phyloP scores from a whole-genome alignment of 2,329 filamentous ascomycete species.

The Thielaviopsis populi region DNA sequence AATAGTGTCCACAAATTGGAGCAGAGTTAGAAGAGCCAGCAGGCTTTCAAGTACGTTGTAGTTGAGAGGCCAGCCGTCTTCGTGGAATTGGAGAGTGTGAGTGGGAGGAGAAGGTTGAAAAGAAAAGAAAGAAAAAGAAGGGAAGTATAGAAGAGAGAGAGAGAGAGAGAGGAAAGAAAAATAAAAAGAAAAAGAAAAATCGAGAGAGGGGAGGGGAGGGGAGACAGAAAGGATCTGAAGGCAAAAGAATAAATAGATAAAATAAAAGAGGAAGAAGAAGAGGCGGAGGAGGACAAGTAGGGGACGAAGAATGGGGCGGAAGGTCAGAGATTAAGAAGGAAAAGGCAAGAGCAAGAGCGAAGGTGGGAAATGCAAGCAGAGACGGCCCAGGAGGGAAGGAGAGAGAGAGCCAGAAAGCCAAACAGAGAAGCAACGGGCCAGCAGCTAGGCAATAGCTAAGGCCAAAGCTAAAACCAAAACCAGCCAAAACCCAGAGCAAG shows the following conservation, averaged over 20 bases:
- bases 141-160: conserved; percentile 4
- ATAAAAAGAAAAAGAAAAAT: conserved; percentile 20
- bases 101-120: background rate
- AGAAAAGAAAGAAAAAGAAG: background rate
- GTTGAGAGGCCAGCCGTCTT: conserved; percentile 15
- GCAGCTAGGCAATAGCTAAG: background rate
- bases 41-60: conserved; percentile 14
- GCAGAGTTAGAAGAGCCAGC: conserved; percentile 7
- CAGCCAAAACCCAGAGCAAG: background rate
- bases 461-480: background rate
- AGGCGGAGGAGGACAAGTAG: background rate
- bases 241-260: conserved; percentile 24
- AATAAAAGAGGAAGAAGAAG: conserved; percentile 17
- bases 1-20: background rate
- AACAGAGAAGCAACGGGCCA: background rate
- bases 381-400: background rate
- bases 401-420: background rate
- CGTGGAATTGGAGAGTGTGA: background rate
- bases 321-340: conserved; percentile 8
- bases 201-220: background rate
- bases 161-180: conserved; percentile 4
- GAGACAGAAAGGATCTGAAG: conserved; percentile 18
- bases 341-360: background rate
- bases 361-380: background rate
- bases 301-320: conserved; percentile 1